Conservation (phyloP, 257 asterid genomes). For the Anisodus tanguticus region DNA sequence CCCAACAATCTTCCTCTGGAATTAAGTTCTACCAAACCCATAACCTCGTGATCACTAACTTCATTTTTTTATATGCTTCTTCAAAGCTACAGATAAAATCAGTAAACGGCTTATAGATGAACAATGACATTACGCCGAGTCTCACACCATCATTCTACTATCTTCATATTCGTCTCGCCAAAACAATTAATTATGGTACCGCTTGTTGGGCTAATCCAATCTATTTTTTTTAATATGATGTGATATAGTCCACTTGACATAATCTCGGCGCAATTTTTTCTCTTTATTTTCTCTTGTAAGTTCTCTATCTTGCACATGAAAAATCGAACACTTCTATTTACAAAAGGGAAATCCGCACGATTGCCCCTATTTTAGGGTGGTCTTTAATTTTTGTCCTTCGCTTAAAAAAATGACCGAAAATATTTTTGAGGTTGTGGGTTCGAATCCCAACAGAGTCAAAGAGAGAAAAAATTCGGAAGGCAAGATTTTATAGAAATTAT, state of each 20-base stretch:
- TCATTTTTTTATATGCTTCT: background rate
- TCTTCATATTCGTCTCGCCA: background rate
- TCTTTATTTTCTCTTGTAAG: background rate
- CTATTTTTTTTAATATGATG: background rate
- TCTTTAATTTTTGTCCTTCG: no score
- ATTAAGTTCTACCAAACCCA: background rate
- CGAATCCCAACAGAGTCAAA: no score
- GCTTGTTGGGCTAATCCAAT: background rate
- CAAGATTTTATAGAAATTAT: no score
- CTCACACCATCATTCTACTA: background rate
- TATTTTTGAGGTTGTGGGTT: no score
- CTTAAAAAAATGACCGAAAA: no score
- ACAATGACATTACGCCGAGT: background rate
- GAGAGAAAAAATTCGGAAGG: no score
- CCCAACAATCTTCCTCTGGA: background rate
- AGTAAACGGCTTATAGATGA: background rate
- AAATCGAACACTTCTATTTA: background rate
- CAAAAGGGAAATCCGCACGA: no score
- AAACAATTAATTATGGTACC: background rate
- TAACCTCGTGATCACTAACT: background rate
- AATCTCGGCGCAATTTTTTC: background rate
- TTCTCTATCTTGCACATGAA: background rate
- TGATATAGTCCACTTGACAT: fast-evolving
- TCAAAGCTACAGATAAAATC: background rate
- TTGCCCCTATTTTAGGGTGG: no score